phyloP scores from a whole-genome alignment of 177 flowering plant species.

The Telopea speciosissima region DNA sequence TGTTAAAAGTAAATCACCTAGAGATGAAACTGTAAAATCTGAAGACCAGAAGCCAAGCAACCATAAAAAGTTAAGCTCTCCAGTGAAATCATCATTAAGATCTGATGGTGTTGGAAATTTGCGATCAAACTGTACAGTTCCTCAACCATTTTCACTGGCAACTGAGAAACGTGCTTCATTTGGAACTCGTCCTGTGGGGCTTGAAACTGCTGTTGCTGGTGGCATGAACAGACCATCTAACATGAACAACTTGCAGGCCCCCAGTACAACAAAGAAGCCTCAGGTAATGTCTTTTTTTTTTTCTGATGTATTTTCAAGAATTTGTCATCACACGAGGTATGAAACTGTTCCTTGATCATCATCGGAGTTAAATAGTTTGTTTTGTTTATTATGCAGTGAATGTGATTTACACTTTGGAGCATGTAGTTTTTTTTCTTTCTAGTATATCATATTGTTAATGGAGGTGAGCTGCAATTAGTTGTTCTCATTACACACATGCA shows the following conservation, averaged over 20 bases:
- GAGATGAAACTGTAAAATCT: slow-evolving; percentile 24
- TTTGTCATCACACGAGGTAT: neutral
- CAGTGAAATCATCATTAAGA: slow-evolving; percentile 27
- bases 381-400: neutral
- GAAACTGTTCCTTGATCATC: neutral
- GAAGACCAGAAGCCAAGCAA: slow-evolving; percentile 23
- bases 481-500: neutral
- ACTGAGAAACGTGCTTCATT: slow-evolving; percentile 63
- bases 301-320: neutral
- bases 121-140: slow-evolving; percentile 42
- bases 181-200: slow-evolving; percentile 35
- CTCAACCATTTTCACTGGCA: slow-evolving; percentile 73
- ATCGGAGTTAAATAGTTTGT: neutral
- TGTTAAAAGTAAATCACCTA: slow-evolving; percentile 26
- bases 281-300: slow-evolving; percentile 26
- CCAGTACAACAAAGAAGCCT: slow-evolving; percentile 34
- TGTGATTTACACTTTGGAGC: neutral
- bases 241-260: slow-evolving; percentile 15
- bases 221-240: slow-evolving; percentile 19
- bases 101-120: slow-evolving; percentile 32
- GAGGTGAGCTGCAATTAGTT: too few relatives aligned
- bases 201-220: slow-evolving; percentile 28
- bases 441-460: neutral
- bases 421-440: neutral
- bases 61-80: slow-evolving; percentile 24